These are phyloP conservation scores for Diaporthe sp. DNA, from an alignment of 2,329 filamentous ascomycete species.

Conservation along the genomic window DNA sequence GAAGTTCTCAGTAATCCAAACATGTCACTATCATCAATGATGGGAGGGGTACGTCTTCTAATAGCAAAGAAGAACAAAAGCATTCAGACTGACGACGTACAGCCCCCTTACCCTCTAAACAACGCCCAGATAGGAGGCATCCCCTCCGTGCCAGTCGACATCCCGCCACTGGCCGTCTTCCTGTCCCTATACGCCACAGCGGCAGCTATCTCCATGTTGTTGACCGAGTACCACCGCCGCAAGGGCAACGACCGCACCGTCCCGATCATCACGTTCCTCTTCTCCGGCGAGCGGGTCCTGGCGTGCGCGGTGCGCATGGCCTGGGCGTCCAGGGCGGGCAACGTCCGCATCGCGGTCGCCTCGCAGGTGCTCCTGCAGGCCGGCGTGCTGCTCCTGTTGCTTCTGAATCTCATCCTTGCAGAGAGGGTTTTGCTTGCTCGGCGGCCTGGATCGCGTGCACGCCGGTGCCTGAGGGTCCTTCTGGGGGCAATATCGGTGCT, in stretches of 20 bases:
- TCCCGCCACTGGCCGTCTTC: conserved; percentile 74
- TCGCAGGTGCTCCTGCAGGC: conserved; percentile 78
- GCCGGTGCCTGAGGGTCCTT: conserved; percentile 58
- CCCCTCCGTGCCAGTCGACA: conserved; percentile 70
- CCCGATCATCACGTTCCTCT: conserved; percentile 68
- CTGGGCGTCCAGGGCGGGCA: conserved; percentile 59
- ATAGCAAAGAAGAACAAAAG: neutral
- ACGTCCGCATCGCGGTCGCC: conserved; percentile 63
- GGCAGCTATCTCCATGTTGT: conserved; percentile 68
- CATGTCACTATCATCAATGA: neutral
- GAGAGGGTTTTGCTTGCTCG: conserved; percentile 82
- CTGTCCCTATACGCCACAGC: conserved; percentile 67
- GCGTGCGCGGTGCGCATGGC: conserved; percentile 66
- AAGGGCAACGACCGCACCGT: conserved; percentile 69
- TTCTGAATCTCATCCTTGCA: conserved; percentile 82
- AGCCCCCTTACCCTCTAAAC: conserved; percentile 54
- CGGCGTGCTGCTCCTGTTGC: conserved; percentile 80
- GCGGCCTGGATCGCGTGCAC: conserved; percentile 79
- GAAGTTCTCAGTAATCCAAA: neutral
- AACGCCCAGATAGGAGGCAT: conserved; percentile 67
- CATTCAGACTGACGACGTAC: neutral
- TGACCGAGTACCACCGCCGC: conserved; percentile 65
- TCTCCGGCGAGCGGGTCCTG: conserved; percentile 66
- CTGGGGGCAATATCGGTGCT: conserved; percentile 71
- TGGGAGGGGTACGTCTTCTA: neutral